Percentiles rank a stretch among this genome's conserved stretches.
These are phyloP conservation scores for Casuarina equisetifolia DNA, from an alignment of 306 rosid species.

Conservation along the genomic window DNA sequence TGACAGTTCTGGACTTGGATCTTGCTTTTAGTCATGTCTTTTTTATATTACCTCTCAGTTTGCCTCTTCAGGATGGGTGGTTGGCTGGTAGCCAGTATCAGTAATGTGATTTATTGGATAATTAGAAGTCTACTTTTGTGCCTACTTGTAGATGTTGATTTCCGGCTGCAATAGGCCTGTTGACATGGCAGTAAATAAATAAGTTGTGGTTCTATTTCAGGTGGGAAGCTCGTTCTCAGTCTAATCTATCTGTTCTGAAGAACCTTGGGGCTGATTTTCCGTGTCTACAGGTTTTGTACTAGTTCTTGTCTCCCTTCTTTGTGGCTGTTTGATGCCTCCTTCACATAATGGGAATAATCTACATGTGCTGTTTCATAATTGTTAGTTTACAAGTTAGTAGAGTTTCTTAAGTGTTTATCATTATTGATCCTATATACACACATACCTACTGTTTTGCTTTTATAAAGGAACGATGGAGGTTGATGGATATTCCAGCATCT, in stretches of 20 bases:
- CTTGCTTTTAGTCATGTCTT: not conserved
- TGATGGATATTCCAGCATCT: constrained; percentile 70
- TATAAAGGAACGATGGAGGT: constrained; percentile 67
- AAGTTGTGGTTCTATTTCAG: constrained; percentile 38
- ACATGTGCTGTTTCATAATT: not conserved
- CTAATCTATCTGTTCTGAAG: constrained; percentile 60
- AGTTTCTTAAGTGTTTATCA: not conserved
- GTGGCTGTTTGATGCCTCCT: not conserved
- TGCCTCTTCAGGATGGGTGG: not conserved
- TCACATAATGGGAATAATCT: not conserved
- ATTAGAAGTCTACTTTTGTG: not conserved
- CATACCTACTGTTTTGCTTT: constrained; percentile 32
- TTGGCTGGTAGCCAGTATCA: not conserved
- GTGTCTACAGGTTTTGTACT: constrained; percentile 70
- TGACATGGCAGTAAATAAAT: constrained; percentile 13
- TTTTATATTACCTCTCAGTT: not conserved
- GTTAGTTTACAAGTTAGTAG: not conserved
- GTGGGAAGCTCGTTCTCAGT: constrained; percentile 79
- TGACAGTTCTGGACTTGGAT: not conserved
- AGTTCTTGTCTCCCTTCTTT: not conserved
- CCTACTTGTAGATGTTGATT: constrained; percentile 4
- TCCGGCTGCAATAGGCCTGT: constrained; percentile 11
- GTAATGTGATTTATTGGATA: not conserved
- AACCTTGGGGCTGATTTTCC: constrained; percentile 73
- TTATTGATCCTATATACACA: not conserved